A percentile compares a stretch with the other conserved stretches of the same genome.
Evolutionary conservation across 2,329 filamentous ascomycete species (phyloP).

Genomic region (Hymenoscyphus salicellus): DNA sequence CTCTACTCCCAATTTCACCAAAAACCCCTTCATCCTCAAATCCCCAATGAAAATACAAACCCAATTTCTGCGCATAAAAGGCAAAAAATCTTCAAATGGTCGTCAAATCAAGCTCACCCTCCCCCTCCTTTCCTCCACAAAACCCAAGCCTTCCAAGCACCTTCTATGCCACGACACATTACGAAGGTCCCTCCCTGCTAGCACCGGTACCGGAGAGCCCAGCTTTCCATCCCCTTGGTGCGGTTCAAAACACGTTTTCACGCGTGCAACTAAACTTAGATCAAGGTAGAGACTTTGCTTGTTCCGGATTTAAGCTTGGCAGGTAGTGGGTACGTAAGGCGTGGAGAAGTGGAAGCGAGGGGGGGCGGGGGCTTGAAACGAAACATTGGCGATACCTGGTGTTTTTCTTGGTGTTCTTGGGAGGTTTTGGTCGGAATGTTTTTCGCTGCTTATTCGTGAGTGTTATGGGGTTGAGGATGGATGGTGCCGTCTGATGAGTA

Average conservation of each 20-base stretch:
- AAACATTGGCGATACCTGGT: neutral
- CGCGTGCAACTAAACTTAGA: neutral
- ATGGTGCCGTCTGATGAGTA: neutral
- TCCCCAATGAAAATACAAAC: neutral
- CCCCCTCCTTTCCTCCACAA: neutral
- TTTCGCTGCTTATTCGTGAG: neutral
- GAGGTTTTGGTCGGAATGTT: neutral
- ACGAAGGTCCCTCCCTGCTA: too few species aligned
- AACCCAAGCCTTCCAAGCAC: neutral
- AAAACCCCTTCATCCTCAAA: neutral
- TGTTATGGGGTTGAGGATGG: neutral
- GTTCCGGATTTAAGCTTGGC: neutral
- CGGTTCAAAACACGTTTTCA: neutral
- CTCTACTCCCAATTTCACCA: too few species aligned
- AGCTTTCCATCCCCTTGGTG: too few species aligned
- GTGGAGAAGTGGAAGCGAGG: neutral
- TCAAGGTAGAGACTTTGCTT: neutral
- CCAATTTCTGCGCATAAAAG: neutral
- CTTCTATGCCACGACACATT: too few species aligned
- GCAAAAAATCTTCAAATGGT: neutral
- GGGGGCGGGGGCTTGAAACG: neutral
- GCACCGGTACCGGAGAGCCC: too few species aligned
- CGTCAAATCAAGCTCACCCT: neutral
- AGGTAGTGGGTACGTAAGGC: neutral
- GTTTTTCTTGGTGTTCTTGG: neutral